Conservation (phyloP, 192 early-diverging fungal genomes). For the Fimicolochytrium jonesii region DNA sequence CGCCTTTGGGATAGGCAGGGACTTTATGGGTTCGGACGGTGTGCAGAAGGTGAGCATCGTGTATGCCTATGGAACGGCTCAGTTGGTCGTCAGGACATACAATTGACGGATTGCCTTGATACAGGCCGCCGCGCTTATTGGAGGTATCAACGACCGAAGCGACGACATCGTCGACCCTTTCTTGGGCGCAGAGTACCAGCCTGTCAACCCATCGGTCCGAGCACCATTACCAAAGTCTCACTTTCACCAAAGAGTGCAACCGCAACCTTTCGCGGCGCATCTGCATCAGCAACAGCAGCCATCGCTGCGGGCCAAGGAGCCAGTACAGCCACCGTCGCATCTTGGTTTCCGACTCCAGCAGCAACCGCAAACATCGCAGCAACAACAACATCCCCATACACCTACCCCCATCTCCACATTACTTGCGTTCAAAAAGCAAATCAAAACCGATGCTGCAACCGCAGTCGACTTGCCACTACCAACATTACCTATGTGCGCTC, state of each 20-base stretch:
- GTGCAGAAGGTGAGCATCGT: constrained; percentile 8
- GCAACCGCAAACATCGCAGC: not conserved
- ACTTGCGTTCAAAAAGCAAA: constrained; percentile 14
- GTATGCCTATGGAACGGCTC: not conserved
- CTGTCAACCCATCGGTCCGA: not conserved
- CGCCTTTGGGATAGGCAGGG: constrained; percentile 11
- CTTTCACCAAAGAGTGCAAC: too few species aligned
- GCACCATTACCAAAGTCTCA: too few species aligned
- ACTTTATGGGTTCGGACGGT: constrained; percentile 11
- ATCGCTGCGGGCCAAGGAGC: too few species aligned
- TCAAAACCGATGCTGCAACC: constrained; percentile 12
- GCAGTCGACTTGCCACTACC: not conserved
- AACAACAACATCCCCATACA: constrained; percentile 9
- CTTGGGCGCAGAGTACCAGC: constrained; percentile 4
- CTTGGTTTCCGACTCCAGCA: not conserved
- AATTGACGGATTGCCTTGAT: not conserved
- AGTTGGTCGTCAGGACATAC: not conserved
- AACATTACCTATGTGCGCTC: not conserved
- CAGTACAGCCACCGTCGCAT: too few species aligned
- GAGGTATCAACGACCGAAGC: constrained; percentile 2
- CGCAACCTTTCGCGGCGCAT: too few species aligned
- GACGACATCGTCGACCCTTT: constrained; percentile 19
- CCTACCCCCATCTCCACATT: constrained; percentile 25
- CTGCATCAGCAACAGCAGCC: too few species aligned
- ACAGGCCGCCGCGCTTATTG: constrained; percentile 13